Evolutionary conservation across 352 stramenopile genomes (phyloP).

Genomic region (Phytopythium cucurbitacearum): DNA sequence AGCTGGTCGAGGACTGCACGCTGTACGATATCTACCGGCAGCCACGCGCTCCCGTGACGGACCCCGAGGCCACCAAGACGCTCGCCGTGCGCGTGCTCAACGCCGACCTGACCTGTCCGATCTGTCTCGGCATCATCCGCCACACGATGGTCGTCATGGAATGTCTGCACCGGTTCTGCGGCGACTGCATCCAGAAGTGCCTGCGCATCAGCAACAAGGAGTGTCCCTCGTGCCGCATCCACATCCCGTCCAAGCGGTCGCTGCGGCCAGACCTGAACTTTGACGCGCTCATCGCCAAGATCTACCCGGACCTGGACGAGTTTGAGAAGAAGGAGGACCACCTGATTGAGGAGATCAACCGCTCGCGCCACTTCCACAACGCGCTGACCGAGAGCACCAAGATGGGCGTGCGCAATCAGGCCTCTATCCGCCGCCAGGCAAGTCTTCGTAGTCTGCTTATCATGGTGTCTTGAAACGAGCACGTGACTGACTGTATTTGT

Average conservation of each 20-base stretch:
- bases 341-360: slow-evolving; percentile 79
- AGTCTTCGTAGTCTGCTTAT: background rate
- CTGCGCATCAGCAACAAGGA: slow-evolving; percentile 83
- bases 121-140: slow-evolving; percentile 85
- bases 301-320: slow-evolving; percentile 81
- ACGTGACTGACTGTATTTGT: background rate
- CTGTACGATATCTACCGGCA: slow-evolving; percentile 89
- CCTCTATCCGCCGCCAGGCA: slow-evolving; percentile 51
- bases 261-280: slow-evolving; percentile 84
- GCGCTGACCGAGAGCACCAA: slow-evolving; percentile 69
- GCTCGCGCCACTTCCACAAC: slow-evolving; percentile 80
- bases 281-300: slow-evolving; percentile 79
- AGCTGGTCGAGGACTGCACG: slow-evolving; percentile 85
- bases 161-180: slow-evolving; percentile 90
- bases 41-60: slow-evolving; percentile 54
- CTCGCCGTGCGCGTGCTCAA: slow-evolving; percentile 69
- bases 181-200: slow-evolving; percentile 87
- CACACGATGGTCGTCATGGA: slow-evolving; percentile 89
- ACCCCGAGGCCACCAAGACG: slow-evolving; percentile 50
- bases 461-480: background rate
- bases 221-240: slow-evolving; percentile 87
- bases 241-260: slow-evolving; percentile 85
- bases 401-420: slow-evolving; percentile 66
- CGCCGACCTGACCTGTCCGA: slow-evolving; percentile 82
- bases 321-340: slow-evolving; percentile 78